Percentiles rank a stretch among this genome's conserved stretches.
Conservation (phyloP, 2,329 filamentous ascomycete species). For the Alternaria gansuensis region DNA sequence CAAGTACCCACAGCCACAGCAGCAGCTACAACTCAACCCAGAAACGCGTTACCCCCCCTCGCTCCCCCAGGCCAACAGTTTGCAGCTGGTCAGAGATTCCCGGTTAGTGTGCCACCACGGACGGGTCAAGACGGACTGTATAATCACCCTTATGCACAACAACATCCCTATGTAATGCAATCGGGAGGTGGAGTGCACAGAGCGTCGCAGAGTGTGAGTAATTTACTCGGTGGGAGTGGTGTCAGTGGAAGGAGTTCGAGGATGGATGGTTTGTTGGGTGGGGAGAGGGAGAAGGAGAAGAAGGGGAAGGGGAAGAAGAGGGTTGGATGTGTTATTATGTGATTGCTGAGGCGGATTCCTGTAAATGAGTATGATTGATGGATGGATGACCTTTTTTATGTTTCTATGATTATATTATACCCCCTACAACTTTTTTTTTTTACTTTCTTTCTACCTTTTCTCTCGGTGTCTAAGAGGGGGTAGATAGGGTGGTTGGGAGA, state of each 20-base stretch:
- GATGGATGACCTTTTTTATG: not conserved
- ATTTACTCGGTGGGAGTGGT: conserved; percentile 5
- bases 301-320: conserved; percentile 26
- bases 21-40: conserved; percentile 4
- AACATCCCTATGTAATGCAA: not conserved
- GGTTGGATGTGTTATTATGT: conserved; percentile 34
- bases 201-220: not conserved
- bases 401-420: conserved; percentile 12
- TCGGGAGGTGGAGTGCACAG: not conserved
- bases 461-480: not conserved
- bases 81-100: conserved; percentile 10
- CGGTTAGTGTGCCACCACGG: conserved; percentile 34
- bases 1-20: not conserved
- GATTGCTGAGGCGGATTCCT: not conserved
- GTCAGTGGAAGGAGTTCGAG: conserved; percentile 1
- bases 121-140: conserved; percentile 9
- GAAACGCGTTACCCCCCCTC: conserved; percentile 27
- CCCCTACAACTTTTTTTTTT: not conserved
- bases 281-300: conserved; percentile 10
- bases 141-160: not conserved
- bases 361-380: not conserved
- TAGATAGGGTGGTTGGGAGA: not conserved
- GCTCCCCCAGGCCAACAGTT: conserved; percentile 16
- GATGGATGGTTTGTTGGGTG: conserved; percentile 6
- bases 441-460: not conserved